Evolutionary conservation across 306 rosid species (phyloP), one percentile per base, ranked within the genome.

Genomic region (Gleditsia sinensis): DNA sequence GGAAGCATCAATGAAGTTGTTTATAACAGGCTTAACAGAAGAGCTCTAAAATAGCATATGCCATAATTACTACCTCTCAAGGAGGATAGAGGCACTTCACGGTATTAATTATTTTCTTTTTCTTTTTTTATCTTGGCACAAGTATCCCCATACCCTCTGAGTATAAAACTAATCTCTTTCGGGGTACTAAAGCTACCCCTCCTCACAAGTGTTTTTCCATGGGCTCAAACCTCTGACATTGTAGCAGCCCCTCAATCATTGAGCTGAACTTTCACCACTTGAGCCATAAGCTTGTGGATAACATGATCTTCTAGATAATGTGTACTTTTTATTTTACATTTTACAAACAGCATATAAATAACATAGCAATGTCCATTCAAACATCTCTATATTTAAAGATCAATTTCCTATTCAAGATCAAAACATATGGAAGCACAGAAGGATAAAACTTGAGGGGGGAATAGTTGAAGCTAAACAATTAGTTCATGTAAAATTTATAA

Each of bases 11-110:
- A 67, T 12, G 13, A 58, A 50, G 42, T 37, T 54, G 25, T 28
- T 33, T 55, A 48, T 50, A 37, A 59, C 65, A 71, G 70, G 66
- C 57, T 30, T 57, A 30, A 71, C 21, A 75, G 39, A 79, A 39
- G 59, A 16, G 4, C 67, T 34, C 42, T 51, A 23, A 60, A 67
- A 79, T 50, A 65, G 25, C 30, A 67, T 27, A 37, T 58, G 33
- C 19, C 72, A 74, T 9, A 25, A 64, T 17, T 32, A 68, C 16
- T 30, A 49, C 43, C 54, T 59, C 71, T 71, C 62, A 30, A 28
- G 45, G 56, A 56, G 37, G 45, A 42, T 21, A 19, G 33, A 4
- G 23, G 49, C 10, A 51, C 76, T 30, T 74, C 34, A 27, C 9
- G 58, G 43, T 30, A 51, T 40, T 43, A 43, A 5, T 3, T 46